Evolutionary conservation across 2,329 filamentous ascomycete genomes (phyloP).

Genomic region (Xylariaceae sp.): DNA sequence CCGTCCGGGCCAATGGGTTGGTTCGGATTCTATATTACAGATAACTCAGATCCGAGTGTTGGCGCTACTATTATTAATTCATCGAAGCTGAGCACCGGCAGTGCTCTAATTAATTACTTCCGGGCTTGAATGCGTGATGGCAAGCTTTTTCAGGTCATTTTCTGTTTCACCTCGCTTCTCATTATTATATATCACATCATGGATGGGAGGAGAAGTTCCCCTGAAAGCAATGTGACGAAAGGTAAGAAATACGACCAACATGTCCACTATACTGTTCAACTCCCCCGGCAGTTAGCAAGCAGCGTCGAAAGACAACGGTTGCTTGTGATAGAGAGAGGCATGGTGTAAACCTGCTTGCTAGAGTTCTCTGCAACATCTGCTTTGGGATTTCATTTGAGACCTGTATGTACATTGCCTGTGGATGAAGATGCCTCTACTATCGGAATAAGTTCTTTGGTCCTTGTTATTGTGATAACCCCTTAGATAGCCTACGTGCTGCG

Average conservation of each 20-base stretch:
- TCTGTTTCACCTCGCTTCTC: too few relatives aligned
- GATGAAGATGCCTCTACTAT: too few relatives aligned
- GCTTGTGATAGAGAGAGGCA: not conserved
- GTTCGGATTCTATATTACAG: not conserved
- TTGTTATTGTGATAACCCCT: too few relatives aligned
- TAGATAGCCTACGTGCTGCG: too few relatives aligned
- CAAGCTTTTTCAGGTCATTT: not conserved
- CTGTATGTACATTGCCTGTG: not conserved
- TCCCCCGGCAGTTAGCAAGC: not conserved
- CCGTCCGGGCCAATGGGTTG: not conserved
- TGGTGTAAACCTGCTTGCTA: not conserved
- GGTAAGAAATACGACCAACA: not conserved
- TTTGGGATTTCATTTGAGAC: not conserved
- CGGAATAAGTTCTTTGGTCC: too few relatives aligned
- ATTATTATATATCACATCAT: not conserved
- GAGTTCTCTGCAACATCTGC: not conserved
- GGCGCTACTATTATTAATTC: too few relatives aligned
- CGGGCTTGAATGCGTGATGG: not conserved
- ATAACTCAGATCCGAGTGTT: not conserved
- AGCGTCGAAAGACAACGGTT: not conserved
- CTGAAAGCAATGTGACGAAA: not conserved
- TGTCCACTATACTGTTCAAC: not conserved
- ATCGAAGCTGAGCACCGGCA: not conserved
- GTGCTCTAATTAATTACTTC: not conserved
- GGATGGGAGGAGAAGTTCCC: not conserved